phyloP scores from a whole-genome alignment of 805 yeast species.

The Sungouiella thailandica region DNA sequence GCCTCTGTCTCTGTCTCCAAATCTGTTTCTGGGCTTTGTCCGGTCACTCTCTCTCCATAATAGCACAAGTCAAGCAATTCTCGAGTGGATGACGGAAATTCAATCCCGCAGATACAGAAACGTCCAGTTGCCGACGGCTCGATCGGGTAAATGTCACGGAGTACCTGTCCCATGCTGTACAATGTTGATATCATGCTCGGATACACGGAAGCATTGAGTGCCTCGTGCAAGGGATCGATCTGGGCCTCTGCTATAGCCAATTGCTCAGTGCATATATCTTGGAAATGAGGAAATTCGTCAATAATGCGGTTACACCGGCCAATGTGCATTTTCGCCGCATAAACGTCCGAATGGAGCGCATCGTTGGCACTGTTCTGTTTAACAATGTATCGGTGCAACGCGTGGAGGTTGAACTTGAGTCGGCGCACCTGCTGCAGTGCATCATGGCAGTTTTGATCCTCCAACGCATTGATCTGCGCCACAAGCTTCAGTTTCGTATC shows the following conservation, averaged over 20 bases:
- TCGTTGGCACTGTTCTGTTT: constrained; percentile 23
- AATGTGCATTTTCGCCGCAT: constrained; percentile 18
- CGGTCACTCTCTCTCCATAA: constrained; percentile 10
- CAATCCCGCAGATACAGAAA: constrained; percentile 29
- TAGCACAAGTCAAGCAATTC: constrained; percentile 29
- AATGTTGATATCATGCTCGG: constrained; percentile 18
- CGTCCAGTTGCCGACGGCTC: constrained; percentile 17
- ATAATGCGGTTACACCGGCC: constrained; percentile 13
- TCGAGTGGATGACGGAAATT: constrained; percentile 29
- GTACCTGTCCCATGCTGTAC: constrained; percentile 9
- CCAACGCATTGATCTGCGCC: constrained; percentile 15
- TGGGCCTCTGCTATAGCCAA: constrained; percentile 24
- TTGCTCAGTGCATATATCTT: constrained; percentile 16
- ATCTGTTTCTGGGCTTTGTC: background rate
- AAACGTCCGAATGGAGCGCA: constrained; percentile 16
- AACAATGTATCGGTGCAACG: constrained; percentile 13
- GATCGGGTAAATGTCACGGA: constrained; percentile 26
- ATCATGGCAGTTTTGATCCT: background rate
- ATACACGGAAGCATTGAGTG: constrained; percentile 16
- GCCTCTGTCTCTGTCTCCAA: background rate
- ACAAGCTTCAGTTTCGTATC: constrained; percentile 19
- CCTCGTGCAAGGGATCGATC: constrained; percentile 23
- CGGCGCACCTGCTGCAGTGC: background rate
- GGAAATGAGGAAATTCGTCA: constrained; percentile 13
- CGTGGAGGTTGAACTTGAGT: constrained; percentile 5